Conservation (phyloP, 257 asterid species). For the Thymus mandschuricus region DNA sequence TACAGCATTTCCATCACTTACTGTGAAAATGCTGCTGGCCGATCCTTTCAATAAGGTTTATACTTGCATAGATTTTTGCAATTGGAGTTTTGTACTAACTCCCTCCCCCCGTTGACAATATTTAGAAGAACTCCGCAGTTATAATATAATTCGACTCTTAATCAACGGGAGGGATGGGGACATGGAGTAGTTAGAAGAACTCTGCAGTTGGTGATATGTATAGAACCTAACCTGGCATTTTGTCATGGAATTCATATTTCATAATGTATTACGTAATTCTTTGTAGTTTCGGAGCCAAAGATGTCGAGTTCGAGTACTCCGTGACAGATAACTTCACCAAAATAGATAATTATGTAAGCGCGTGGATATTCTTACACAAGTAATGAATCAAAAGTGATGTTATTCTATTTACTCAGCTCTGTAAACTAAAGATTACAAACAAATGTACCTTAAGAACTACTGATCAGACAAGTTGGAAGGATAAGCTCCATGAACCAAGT, state of each 20-base stretch:
- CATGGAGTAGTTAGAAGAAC: too few relatives aligned
- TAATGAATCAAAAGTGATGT: too few relatives aligned
- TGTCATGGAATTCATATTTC: neutral
- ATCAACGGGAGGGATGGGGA: too few relatives aligned
- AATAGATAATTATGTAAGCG: neutral
- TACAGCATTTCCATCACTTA: slow-evolving; percentile 65
- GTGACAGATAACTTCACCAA: neutral
- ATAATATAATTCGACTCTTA: too few relatives aligned
- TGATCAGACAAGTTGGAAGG: neutral
- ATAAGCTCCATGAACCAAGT: neutral
- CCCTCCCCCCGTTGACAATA: too few relatives aligned
- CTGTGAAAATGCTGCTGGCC: slow-evolving; percentile 42
- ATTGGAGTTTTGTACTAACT: neutral
- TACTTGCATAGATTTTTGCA: neutral
- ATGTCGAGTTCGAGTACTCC: too few relatives aligned
- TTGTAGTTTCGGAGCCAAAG: neutral
- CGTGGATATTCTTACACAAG: neutral
- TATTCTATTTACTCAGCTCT: too few relatives aligned
- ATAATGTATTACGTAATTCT: neutral
- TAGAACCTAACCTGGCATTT: neutral
- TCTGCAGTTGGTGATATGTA: neutral
- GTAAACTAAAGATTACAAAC: neutral
- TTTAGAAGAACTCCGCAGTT: too few relatives aligned
- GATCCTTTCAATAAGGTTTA: neutral
- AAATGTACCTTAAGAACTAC: neutral